Percentiles rank a stretch among this genome's conserved stretches.
Evolutionary conservation across 2,329 filamentous ascomycete species (phyloP).

Genomic region (Fusarium sp.): DNA sequence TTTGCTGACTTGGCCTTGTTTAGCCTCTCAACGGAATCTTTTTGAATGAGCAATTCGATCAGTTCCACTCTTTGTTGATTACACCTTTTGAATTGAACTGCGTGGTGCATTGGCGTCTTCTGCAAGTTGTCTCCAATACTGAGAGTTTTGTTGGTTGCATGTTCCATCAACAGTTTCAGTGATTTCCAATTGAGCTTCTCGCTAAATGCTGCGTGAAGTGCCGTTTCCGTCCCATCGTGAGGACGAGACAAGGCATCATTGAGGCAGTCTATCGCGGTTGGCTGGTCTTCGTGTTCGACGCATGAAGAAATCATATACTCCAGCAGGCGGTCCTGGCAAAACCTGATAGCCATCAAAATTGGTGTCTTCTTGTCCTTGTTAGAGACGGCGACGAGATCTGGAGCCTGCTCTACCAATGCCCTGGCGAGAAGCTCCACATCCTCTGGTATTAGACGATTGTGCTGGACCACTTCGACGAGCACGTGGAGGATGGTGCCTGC

Average conservation of each 20-base stretch:
- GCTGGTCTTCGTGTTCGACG: not conserved
- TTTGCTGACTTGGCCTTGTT: slow-evolving; percentile 1
- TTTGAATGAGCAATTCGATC: not conserved
- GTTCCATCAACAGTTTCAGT: not conserved
- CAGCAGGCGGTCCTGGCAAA: not conserved
- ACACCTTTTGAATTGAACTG: not conserved
- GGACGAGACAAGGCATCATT: not conserved
- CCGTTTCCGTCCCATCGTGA: not conserved
- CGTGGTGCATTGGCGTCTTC: slow-evolving; percentile 4
- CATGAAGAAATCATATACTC: not conserved
- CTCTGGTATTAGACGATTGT: not conserved
- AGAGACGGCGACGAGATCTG: not conserved
- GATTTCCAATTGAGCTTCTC: not conserved
- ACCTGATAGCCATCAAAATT: not conserved
- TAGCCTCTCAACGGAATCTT: not conserved
- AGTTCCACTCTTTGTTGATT: not conserved
- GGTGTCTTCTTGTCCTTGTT: not conserved
- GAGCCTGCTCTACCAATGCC: not conserved
- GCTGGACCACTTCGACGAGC: not conserved
- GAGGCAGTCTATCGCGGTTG: not conserved
- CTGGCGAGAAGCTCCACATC: not conserved
- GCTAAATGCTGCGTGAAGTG: not conserved
- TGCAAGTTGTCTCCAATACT: not conserved
- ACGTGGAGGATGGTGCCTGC: not conserved
- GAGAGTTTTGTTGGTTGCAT: not conserved